Conservation (phyloP, 805 yeast species). For the Grigorovia humatica region DNA sequence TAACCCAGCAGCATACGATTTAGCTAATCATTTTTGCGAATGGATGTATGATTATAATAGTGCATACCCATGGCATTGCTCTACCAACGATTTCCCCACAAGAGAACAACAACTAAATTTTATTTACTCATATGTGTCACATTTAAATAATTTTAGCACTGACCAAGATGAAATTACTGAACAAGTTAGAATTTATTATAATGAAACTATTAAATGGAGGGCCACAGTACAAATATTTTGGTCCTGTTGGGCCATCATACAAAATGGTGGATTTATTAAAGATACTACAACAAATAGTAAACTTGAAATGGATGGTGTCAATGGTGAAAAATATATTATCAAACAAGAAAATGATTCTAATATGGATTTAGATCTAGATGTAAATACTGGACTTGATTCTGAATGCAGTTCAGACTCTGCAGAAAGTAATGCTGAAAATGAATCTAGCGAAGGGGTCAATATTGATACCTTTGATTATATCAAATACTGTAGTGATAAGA, state of each 20-base stretch:
- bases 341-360: constrained; percentile 12
- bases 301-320: constrained; percentile 41
- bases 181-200: constrained; percentile 42
- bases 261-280: constrained; percentile 39
- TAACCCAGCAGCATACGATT: constrained; percentile 78
- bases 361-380: constrained; percentile 1
- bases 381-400: constrained; percentile 17
- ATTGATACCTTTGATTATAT: constrained; percentile 70
- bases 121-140: constrained; percentile 68
- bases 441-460: constrained; percentile 24
- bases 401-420: constrained; percentile 16
- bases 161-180: constrained; percentile 26
- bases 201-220: constrained; percentile 69
- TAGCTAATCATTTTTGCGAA: constrained; percentile 88
- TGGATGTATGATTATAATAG: constrained; percentile 92
- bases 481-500: constrained; percentile 64
- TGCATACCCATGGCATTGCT: constrained; percentile 36
- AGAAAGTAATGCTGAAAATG: constrained; percentile 39
- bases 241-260: constrained; percentile 89
- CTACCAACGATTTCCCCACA: constrained; percentile 51
- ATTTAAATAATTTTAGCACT: constrained; percentile 26
- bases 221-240: constrained; percentile 69
- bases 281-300: constrained; percentile 22
- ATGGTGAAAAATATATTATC: constrained; percentile 39
- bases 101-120: constrained; percentile 59